Base-by-base conservation (phyloP, 1,284 basidiomycete genomes). In the Ceratobasidium sp. region DNA sequence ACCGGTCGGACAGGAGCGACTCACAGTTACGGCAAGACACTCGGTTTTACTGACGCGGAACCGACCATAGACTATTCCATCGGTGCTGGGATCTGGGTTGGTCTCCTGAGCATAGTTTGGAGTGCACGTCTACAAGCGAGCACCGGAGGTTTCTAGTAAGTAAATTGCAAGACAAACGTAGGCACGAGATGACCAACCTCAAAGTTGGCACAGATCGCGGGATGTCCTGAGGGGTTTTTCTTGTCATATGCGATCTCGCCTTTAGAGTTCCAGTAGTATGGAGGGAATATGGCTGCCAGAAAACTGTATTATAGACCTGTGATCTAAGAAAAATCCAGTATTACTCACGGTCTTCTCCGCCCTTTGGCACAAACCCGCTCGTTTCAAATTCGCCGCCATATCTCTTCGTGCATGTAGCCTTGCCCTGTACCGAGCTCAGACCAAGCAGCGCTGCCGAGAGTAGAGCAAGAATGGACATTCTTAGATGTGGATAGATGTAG, bases 291-390 rank as follows among this genome's bases (percentile, higher is more conserved):
- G 39, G 5, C 39, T 42, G 39, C 39, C 39, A 42, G 13, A 13
- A 5, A 5, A 42, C 39, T 42, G 13, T 42, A 13, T 13, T 42
- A 42, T 37, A 8, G 28, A 56, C 28, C 26, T 11, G 10, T 15
- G n/a, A 28, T 15, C 4, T 28, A 11, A 23, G 8, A 6, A 26
- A 3, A 56, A 17, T 28, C 7, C 31, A 37, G 35, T 11, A 17
- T 35, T 23, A 60, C 56, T 60, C 17, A 60, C 56, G 33, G 17
- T 60, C 56, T 3, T 45, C 11, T 17, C 42, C 42, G 17, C 56
- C 56, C 33, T 60, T 60, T 20, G 56, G 56, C 31, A 60, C 56
- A 37, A 20, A 60, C 17, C 56, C 56, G n/a, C 56, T 60, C n/a
- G 56, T 60, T 28, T 28, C 37, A 60, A 60, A 60, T 13, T 13